Base-by-base conservation (phyloP, 805 yeast species). In the Metschnikowia cubensis region DNA sequence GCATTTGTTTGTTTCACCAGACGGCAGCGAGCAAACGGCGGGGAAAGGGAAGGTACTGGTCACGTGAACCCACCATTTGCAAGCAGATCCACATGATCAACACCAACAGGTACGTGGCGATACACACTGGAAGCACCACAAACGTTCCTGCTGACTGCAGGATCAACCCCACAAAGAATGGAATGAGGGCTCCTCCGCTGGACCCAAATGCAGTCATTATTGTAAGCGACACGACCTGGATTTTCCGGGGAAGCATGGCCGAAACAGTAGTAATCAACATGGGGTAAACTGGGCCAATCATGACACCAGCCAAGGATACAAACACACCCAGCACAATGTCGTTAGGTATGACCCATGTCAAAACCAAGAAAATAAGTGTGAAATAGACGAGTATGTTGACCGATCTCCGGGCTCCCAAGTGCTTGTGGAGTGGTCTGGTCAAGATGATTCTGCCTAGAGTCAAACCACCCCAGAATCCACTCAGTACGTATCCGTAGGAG, bases 401-500 rank as follows among this genome's bases (percentile, higher is more conserved):
- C 3, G 57, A 48, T 13, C 59, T 47, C 6, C 59, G 47, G 14
- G 59, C 61, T 2, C 65, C 64, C 17, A 54, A 21, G 6, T 11
- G 39, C 34, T 48, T 57, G 52, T 59, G 56, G 6, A 57, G 40
- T 6, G 56, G 51, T 7, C 58, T 50, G n/a, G 65, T 61, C 43
- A 59, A 35, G 21, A 48, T 41, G 20, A 59, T 50, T 13, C 65
- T 41, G 3, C 64, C 65, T 5, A 61, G 29, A 2, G 63, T 61
- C n/a, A 61, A 51, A n/a, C 65, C 64, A 1, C 59, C 61, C 62
- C 62, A 61, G 49, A 59, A 60, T 0, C 64, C 65, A 36, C 60
- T 56, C 54, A 59, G 59, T 15, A 59, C 63, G 39, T 61, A 60
- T 1, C 64, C 64, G 25, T 52, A 55, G 1, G 57, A 51, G n/a